Percentiles rank a stretch among this genome's conserved stretches.
These are phyloP conservation scores for Helenozyma rhizophorensis DNA, from an alignment of 805 yeast genomes.

Conservation along the genomic window DNA sequence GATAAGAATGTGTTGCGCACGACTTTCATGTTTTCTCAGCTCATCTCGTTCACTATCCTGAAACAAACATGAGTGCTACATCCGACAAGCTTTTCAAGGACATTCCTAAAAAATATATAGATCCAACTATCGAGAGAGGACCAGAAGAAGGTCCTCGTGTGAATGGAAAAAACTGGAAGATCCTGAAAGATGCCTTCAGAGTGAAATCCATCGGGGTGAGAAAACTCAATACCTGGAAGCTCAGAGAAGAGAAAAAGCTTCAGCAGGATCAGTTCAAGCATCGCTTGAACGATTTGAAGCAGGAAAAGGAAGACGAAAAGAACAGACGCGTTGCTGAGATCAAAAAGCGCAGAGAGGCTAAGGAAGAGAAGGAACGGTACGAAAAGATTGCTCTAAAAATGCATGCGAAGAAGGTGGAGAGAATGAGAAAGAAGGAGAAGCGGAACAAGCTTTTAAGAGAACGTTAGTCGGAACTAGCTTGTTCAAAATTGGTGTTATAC, in stretches of 20 bases:
- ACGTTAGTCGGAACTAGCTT: constrained; percentile 62
- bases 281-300: constrained; percentile 67
- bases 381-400: constrained; percentile 77
- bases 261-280: constrained; percentile 65
- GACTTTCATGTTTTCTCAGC: no score
- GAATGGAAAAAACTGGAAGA: constrained; percentile 74
- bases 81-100: constrained; percentile 25
- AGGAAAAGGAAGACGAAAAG: constrained; percentile 66
- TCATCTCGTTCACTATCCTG: no score
- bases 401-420: constrained; percentile 89
- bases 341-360: constrained; percentile 72
- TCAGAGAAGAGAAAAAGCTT: constrained; percentile 60
- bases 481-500: not conserved
- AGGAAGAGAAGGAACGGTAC: constrained; percentile 86
- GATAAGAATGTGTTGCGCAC: no score
- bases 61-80: constrained; percentile 34
- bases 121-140: constrained; percentile 32
- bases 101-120: constrained; percentile 32
- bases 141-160: constrained; percentile 45
- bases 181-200: constrained; percentile 62
- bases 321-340: constrained; percentile 49
- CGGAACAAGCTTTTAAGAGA: constrained; percentile 90
- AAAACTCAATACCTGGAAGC: constrained; percentile 51
- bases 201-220: constrained; percentile 56
- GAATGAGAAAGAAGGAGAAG: constrained; percentile 88